Evolutionary conservation across 495 filamentous ascomycete genomes (phyloP).

Genomic region (Hyaloscypha hepaticicola): DNA sequence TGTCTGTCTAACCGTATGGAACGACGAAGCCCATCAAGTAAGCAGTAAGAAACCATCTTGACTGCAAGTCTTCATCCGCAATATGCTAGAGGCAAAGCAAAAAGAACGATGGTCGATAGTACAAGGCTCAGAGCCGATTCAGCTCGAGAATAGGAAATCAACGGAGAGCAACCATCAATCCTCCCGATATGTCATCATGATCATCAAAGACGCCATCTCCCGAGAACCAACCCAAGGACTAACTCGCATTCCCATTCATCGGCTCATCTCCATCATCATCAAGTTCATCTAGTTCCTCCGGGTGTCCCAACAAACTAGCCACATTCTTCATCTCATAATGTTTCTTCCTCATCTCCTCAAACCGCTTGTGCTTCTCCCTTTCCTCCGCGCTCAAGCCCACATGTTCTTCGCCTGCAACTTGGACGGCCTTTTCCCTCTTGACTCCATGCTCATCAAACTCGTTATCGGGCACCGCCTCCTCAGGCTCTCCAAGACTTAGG

Average conservation of each 20-base stretch:
- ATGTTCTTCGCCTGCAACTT: constrained; percentile 56
- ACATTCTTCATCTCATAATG: constrained; percentile 99
- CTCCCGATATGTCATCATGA: neutral
- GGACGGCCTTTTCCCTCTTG: constrained; percentile 59
- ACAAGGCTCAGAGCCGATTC: neutral
- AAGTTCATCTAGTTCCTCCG: constrained; percentile 50
- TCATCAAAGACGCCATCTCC: neutral
- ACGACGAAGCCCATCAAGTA: neutral
- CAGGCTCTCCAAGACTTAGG: constrained; percentile 90
- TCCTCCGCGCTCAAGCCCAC: constrained; percentile 72
- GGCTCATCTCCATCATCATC: constrained; percentile 49
- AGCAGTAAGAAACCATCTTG: neutral
- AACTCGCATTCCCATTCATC: constrained; percentile 34
- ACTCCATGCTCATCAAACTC: constrained; percentile 20
- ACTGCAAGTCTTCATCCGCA: neutral
- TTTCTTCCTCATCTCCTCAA: constrained; percentile 87
- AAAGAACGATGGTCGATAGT: neutral
- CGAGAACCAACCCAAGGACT: neutral
- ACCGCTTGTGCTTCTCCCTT: constrained; percentile 81
- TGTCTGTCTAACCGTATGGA: neutral
- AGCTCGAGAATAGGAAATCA: neutral
- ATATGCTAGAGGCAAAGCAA: neutral
- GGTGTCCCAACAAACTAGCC: constrained; percentile 77
- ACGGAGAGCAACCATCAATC: neutral
- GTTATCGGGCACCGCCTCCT: constrained; percentile 60